Evolutionary conservation across 306 rosid species (phyloP).

Genomic region (Herpetospermum pedunculosum): DNA sequence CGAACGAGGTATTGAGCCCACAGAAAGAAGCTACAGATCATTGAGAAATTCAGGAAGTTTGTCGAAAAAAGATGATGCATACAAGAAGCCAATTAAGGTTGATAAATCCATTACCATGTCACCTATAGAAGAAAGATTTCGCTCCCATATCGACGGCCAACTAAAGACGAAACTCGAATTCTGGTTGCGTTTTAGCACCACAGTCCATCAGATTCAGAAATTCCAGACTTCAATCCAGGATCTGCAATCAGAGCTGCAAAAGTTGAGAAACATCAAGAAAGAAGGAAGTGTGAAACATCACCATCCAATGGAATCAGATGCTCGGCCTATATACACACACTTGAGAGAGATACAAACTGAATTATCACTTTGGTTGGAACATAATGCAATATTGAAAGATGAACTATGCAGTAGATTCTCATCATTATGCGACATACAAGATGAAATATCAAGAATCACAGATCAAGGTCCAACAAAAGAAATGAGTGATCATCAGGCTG

Average conservation of each 20-base stretch:
- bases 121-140: slow-evolving; percentile 43
- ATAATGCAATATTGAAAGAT: slow-evolving; percentile 49
- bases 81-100: slow-evolving; percentile 11
- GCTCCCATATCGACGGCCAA: slow-evolving; percentile 44
- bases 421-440: slow-evolving; percentile 48
- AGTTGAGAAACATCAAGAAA: slow-evolving; percentile 20
- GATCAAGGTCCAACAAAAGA: slow-evolving; percentile 15
- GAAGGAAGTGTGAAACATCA: slow-evolving; percentile 24
- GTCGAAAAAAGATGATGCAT: slow-evolving; percentile 1
- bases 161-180: slow-evolving; percentile 75
- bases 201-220: slow-evolving; percentile 76
- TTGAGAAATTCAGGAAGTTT: slow-evolving; percentile 11
- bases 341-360: slow-evolving; percentile 76
- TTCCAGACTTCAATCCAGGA: slow-evolving; percentile 59
- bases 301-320: slow-evolving; percentile 29
- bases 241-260: slow-evolving; percentile 37
- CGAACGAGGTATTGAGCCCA: slow-evolving; percentile 10
- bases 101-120: slow-evolving; percentile 21
- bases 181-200: slow-evolving; percentile 82
- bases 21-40: slow-evolving; percentile 7
- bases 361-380: slow-evolving; percentile 67
- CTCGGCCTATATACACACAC: slow-evolving; percentile 53
- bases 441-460: slow-evolving; percentile 48
- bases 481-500: slow-evolving; percentile 54
- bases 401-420: slow-evolving; percentile 51